Percentiles rank a stretch among this genome's conserved stretches.
These are phyloP conservation scores for Pichia sp. DNA, from an alignment of 1,139 yeast genomes.

Conservation along the genomic window DNA sequence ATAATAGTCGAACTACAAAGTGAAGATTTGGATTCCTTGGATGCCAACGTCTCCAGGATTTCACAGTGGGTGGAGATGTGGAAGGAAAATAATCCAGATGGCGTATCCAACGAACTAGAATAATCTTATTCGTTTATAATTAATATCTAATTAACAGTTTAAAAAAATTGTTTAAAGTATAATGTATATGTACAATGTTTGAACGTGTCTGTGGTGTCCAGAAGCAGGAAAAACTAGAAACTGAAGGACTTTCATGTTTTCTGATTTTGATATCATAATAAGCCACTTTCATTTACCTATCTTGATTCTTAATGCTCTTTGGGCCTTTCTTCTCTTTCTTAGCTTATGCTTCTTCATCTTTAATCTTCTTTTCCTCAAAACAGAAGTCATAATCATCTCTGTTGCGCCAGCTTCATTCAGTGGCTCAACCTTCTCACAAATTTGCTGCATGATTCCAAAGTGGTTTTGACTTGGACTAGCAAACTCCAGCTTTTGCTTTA, in stretches of 20 bases:
- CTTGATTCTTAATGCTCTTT: slow-evolving; percentile 55
- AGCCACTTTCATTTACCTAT: slow-evolving; percentile 40
- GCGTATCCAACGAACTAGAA: slow-evolving; percentile 33
- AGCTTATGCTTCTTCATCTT: slow-evolving; percentile 63
- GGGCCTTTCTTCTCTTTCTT: slow-evolving; percentile 61
- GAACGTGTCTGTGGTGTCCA: background rate
- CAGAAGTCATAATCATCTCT: slow-evolving; percentile 45
- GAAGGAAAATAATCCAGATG: slow-evolving; percentile 49
- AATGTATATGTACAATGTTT: background rate
- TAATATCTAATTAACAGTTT: background rate
- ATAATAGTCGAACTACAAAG: slow-evolving; percentile 78
- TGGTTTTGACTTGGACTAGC: background rate
- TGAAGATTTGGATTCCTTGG: slow-evolving; percentile 70
- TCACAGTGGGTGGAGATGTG: slow-evolving; percentile 71
- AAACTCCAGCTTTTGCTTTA: slow-evolving; percentile 5
- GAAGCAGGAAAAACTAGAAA: no score
- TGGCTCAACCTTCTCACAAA: slow-evolving; percentile 14
- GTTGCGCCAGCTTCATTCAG: slow-evolving; percentile 15
- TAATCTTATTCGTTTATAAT: slow-evolving; percentile 1
- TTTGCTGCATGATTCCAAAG: background rate
- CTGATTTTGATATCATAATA: no score
- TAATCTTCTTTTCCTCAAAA: slow-evolving; percentile 55
- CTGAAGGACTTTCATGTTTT: no score
- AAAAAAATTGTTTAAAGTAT: background rate
- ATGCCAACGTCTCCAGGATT: slow-evolving; percentile 72